These are phyloP conservation scores for Aspergillus conjunctus DNA, from an alignment of 495 filamentous ascomycete genomes.

Conservation along the genomic window DNA sequence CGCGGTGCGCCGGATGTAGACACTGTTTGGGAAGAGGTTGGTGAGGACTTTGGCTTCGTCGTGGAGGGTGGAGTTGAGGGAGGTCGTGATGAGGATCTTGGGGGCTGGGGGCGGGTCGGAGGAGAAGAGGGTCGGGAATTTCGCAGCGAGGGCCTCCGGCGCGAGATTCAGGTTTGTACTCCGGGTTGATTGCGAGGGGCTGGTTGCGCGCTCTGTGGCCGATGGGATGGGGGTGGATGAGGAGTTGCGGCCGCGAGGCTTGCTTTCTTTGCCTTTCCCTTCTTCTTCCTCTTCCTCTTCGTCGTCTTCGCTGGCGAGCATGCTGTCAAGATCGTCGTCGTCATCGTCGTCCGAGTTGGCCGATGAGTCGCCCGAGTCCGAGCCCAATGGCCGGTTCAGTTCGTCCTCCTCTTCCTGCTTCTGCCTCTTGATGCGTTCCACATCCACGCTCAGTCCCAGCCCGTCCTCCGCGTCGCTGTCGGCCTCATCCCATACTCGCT, in stretches of 20 bases:
- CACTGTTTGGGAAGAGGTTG: constrained; percentile 79
- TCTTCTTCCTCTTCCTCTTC: constrained; percentile 46
- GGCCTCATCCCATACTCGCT: constrained; percentile 92
- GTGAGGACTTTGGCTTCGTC: constrained; percentile 76
- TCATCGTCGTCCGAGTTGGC: constrained; percentile 59
- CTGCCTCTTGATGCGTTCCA: constrained; percentile 72
- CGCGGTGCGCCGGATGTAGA: constrained; percentile 80
- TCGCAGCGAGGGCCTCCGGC: constrained; percentile 65
- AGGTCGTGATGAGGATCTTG: constrained; percentile 89
- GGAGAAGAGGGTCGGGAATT: constrained; percentile 82
- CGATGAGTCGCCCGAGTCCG: constrained; percentile 44
- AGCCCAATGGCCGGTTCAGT: constrained; percentile 39
- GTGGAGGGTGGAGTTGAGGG: constrained; percentile 81
- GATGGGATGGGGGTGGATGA: constrained; percentile 42
- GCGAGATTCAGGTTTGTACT: constrained; percentile 73
- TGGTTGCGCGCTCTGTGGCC: constrained; percentile 56
- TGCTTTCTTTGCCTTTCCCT: constrained; percentile 44
- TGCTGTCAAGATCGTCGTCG: constrained; percentile 57
- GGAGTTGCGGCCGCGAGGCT: constrained; percentile 33
- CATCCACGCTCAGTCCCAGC: constrained; percentile 74
- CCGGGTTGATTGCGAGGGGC: constrained; percentile 62
- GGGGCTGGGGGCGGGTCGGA: constrained; percentile 59
- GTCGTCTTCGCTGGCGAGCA: constrained; percentile 39
- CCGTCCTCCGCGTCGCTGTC: constrained; percentile 63
- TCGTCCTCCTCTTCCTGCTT: constrained; percentile 66